Evolutionary conservation across 192 early-diverging fungal species (phyloP).

Genomic region (Podila minutissima): DNA sequence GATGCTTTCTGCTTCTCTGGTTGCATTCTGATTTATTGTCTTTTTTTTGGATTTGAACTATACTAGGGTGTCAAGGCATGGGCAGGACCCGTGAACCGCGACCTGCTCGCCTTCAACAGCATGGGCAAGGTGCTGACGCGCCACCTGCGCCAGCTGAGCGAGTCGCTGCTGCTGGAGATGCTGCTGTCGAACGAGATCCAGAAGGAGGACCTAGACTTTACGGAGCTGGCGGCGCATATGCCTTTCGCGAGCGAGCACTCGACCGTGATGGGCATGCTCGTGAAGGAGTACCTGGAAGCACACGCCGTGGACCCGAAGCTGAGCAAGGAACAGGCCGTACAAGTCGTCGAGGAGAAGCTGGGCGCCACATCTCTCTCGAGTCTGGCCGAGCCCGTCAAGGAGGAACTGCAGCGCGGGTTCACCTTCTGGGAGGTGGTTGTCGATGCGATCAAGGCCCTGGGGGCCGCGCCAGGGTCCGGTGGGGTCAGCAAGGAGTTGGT

Average conservation of each 20-base stretch:
- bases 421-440: conserved; percentile 57
- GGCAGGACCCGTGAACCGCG: conserved; percentile 72
- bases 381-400: conserved; percentile 50
- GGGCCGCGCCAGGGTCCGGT: background rate
- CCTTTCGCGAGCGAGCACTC: conserved; percentile 65
- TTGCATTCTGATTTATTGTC: background rate
- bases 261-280: conserved; percentile 61
- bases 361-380: conserved; percentile 38
- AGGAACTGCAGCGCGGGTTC: conserved; percentile 59
- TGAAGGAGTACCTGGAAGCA: conserved; percentile 61
- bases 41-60: background rate
- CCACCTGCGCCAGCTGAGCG: conserved; percentile 67
- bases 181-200: conserved; percentile 58
- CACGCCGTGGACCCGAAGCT: conserved; percentile 15
- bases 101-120: conserved; percentile 80
- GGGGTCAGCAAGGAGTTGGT: conserved; percentile 28
- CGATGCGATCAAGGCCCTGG: conserved; percentile 39
- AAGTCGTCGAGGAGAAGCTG: conserved; percentile 54
- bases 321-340: conserved; percentile 35
- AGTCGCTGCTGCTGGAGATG: conserved; percentile 65
- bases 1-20: background rate
- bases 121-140: conserved; percentile 69
- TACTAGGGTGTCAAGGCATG: conserved; percentile 55
- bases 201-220: conserved; percentile 59
- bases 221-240: conserved; percentile 59